A percentile compares a stretch with the other conserved stretches of the same genome.
Evolutionary conservation across 208 protist species (phyloP).

Genomic region (Willaertia magna): DNA sequence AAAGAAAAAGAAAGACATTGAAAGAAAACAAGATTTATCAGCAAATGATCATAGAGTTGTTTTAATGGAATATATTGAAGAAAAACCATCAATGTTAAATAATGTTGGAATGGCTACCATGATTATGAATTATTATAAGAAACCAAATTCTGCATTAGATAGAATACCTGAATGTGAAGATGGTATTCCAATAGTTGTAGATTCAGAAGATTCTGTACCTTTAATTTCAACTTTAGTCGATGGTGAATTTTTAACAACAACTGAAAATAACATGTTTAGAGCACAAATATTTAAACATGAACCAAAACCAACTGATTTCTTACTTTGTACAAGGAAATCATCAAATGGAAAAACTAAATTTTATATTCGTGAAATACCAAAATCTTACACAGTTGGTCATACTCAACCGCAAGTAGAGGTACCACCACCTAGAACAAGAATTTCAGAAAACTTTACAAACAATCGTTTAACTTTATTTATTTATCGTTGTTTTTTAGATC

Average conservation of each 20-base stretch:
- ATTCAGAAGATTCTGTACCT: neutral
- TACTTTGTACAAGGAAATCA: neutral
- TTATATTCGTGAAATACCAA: slow-evolving; percentile 11
- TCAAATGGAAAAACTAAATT: neutral
- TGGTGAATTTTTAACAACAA: neutral
- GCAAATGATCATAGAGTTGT: neutral
- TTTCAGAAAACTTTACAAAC: neutral
- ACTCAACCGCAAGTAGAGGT: neutral
- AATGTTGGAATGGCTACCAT: neutral
- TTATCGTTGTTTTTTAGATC: neutral
- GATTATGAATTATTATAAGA: slow-evolving; percentile 9
- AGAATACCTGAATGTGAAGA: neutral
- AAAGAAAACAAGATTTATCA: neutral
- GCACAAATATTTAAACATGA: neutral
- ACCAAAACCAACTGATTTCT: neutral
- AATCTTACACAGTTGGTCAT: neutral
- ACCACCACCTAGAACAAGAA: neutral
- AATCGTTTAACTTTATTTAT: slow-evolving; percentile 1
- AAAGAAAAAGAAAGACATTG: neutral
- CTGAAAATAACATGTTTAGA: neutral
- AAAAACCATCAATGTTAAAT: neutral
- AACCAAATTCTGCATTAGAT: neutral
- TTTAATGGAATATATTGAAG: slow-evolving; percentile 10
- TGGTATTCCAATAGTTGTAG: neutral
- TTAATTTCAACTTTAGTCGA: neutral